Conservation (phyloP, 805 yeast genomes). For the Ascoidea rubescens region DNA sequence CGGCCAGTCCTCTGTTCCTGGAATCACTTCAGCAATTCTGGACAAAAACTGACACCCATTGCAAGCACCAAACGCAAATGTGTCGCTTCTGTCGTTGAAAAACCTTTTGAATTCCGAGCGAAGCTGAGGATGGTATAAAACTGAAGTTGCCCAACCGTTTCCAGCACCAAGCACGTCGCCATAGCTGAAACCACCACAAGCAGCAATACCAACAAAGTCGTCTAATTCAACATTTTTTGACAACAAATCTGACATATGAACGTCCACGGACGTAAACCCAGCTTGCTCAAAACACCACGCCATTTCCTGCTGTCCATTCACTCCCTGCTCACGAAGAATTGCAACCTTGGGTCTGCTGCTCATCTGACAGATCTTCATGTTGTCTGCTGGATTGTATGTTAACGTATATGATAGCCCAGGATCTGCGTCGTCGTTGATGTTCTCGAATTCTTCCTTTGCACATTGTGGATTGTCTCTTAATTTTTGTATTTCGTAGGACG, state of each 20-base stretch:
- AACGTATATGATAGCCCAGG: constrained; percentile 83
- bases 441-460: constrained; percentile 73
- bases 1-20: constrained; percentile 95
- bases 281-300: constrained; percentile 94
- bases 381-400: constrained; percentile 48
- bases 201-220: constrained; percentile 86
- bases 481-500: constrained; percentile 81
- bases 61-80: constrained; percentile 97
- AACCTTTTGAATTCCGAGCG: constrained; percentile 65
- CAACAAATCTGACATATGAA: constrained; percentile 89
- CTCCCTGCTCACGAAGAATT: constrained; percentile 95
- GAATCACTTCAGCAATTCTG: constrained; percentile 72
- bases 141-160: constrained; percentile 98
- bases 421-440: constrained; percentile 65
- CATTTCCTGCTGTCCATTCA: constrained; percentile 96
- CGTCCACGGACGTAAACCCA: constrained; percentile 88
- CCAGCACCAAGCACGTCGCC: constrained; percentile 99
- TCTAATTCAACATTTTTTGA: constrained; percentile 57
- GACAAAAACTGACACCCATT: constrained; percentile 96
- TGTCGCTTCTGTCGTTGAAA: constrained; percentile 77
- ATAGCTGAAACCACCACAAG: constrained; percentile 98
- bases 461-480: constrained; percentile 88
- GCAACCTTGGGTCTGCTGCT: constrained; percentile 74
- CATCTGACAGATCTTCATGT: constrained; percentile 24
- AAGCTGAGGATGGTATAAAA: constrained; percentile 66